A percentile compares a stretch with the other conserved stretches of the same genome.
Evolutionary conservation across 2,329 filamentous ascomycete genomes (phyloP).

Genomic region (Knoxdaviesia proteae): DNA sequence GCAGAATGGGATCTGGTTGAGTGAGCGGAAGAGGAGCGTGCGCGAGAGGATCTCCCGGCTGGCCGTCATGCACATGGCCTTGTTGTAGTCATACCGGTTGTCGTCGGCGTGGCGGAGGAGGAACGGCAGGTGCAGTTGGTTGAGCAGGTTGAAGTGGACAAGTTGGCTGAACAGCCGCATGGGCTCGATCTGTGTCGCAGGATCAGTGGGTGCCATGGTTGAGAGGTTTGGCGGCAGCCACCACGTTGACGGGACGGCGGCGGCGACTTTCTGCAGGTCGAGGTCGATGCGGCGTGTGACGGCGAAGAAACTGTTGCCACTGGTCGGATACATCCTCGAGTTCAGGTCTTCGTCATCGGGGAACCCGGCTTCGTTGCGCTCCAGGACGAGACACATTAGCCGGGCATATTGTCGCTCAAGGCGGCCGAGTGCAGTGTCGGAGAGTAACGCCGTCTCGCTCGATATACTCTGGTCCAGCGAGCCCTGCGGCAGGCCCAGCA

Average conservation of each 20-base stretch:
- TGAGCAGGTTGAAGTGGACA: conserved; percentile 16
- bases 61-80: conserved; percentile 15
- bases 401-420: neutral
- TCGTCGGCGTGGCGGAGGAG: conserved; percentile 10
- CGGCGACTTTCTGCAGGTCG: conserved; percentile 12
- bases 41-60: conserved; percentile 16
- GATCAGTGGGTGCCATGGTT: conserved; percentile 4
- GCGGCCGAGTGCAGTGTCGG: conserved; percentile 8
- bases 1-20: conserved; percentile 11
- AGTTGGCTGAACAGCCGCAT: conserved; percentile 14
- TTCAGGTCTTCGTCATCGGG: neutral
- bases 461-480: conserved; percentile 8
- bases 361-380: conserved; percentile 12
- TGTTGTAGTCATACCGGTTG: conserved; percentile 12
- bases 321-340: neutral
- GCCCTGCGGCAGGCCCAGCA: conserved; percentile 18
- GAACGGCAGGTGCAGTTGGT: conserved; percentile 19
- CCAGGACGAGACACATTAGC: conserved; percentile 6
- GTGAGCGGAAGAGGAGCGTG: conserved; percentile 13
- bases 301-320: conserved; percentile 6
- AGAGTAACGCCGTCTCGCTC: conserved; percentile 4
- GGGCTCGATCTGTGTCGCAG: conserved; percentile 10
- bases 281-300: conserved; percentile 13
- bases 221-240: conserved; percentile 13
- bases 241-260: conserved; percentile 13